Conservation (phyloP, 2,329 filamentous ascomycete genomes). For the Hypoxylon sp. region DNA sequence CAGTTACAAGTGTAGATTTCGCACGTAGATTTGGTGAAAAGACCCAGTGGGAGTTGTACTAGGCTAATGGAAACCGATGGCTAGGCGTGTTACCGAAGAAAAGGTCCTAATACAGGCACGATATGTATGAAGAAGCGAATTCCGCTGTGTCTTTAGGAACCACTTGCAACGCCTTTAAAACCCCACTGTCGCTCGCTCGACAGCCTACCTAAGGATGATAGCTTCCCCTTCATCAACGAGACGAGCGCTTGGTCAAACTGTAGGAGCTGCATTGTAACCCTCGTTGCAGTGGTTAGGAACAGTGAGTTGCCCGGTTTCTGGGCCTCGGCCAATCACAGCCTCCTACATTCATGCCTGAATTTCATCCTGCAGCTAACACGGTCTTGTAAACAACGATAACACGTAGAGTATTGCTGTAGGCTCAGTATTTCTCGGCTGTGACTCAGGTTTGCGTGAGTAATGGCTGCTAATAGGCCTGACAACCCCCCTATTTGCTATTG, state of each 20-base stretch:
- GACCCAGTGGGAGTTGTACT: background rate
- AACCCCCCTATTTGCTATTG: background rate
- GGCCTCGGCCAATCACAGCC: background rate
- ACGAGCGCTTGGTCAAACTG: background rate
- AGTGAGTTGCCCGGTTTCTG: background rate
- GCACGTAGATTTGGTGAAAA: background rate
- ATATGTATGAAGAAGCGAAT: background rate
- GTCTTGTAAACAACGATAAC: background rate
- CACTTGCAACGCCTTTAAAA: background rate
- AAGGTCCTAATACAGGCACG: background rate
- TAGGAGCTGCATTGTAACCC: conserved; percentile 1
- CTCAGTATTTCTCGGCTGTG: background rate
- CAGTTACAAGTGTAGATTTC: background rate
- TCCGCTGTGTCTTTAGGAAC: background rate
- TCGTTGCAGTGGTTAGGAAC: background rate
- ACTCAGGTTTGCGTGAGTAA: background rate
- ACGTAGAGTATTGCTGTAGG: background rate
- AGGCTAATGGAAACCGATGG: background rate
- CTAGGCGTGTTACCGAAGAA: background rate
- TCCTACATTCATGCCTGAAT: background rate
- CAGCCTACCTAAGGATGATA: background rate
- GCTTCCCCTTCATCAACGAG: background rate
- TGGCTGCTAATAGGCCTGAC: background rate
- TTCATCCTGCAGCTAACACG: background rate
- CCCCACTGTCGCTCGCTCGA: background rate